Conservation (phyloP, 2,329 filamentous ascomycete species). For the Didymella glomerata region DNA sequence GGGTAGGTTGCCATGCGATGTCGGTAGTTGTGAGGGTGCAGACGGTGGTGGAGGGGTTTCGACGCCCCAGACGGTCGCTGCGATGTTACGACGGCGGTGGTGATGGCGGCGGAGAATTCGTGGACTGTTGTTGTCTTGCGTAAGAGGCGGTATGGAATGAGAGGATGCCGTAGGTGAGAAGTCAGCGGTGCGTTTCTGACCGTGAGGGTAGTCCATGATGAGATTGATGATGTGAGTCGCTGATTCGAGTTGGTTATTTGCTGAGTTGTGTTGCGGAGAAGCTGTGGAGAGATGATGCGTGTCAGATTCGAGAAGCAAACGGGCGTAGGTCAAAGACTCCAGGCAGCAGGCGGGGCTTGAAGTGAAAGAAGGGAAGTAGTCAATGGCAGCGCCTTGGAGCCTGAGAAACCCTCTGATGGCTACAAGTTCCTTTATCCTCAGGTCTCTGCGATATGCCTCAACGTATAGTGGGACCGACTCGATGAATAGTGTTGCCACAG, state of each 20-base stretch:
- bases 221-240: neutral
- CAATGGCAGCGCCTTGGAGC: no score
- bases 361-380: slow-evolving; percentile 3
- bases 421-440: neutral
- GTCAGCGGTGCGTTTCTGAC: slow-evolving; percentile 35
- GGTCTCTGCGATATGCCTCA: neutral
- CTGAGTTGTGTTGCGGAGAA: neutral
- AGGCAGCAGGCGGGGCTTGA: neutral
- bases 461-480: no score
- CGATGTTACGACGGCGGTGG: slow-evolving; percentile 37
- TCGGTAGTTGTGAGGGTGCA: neutral
- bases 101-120: slow-evolving; percentile 33
- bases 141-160: neutral
- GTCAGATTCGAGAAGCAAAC: neutral
- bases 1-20: neutral
- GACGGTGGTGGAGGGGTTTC: slow-evolving; percentile 14
- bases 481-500: no score
- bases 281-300: neutral
- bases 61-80: slow-evolving; percentile 30
- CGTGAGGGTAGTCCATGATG: slow-evolving; percentile 16
- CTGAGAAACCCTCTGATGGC: no score
- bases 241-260: neutral
- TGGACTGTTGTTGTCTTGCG: slow-evolving; percentile 9
- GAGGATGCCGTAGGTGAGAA: neutral
- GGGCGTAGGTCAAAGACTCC: neutral